These are phyloP conservation scores for Hanseniaspora guilliermondii DNA, from an alignment of 805 yeast genomes.

Conservation along the genomic window DNA sequence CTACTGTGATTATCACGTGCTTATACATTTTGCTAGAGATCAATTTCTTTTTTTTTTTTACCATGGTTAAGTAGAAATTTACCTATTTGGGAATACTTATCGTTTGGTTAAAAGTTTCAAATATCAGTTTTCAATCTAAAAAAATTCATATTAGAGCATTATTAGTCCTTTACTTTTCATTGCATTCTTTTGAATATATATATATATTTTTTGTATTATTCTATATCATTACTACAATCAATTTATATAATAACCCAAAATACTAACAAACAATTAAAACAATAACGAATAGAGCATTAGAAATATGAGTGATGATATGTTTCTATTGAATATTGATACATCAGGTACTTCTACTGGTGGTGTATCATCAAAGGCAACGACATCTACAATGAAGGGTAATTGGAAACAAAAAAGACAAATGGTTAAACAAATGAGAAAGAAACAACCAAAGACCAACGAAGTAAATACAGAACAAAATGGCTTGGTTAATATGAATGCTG, in stretches of 20 bases:
- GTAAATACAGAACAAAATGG: neutral
- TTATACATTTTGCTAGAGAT: no score
- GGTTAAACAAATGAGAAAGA: conserved; percentile 32
- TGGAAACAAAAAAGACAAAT: conserved; percentile 72
- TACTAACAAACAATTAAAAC: neutral
- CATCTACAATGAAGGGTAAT: conserved; percentile 54
- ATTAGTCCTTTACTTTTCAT: no score
- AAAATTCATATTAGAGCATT: no score
- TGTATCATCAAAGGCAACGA: conserved; percentile 18
- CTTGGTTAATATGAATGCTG: conserved; percentile 12
- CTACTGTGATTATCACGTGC: no score
- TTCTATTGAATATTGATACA: conserved; percentile 61
- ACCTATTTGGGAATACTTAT: no score
- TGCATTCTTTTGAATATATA: no score
- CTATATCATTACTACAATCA: neutral
- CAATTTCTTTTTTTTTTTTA: no score
- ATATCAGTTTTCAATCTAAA: no score
- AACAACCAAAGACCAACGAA: conserved; percentile 29
- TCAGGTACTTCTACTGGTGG: conserved; percentile 25
- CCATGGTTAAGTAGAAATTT: no score
- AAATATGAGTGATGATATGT: conserved; percentile 24
- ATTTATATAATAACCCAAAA: neutral
- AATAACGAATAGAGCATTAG: neutral
- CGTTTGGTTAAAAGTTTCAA: no score
- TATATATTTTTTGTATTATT: no score